These are phyloP conservation scores for Leishmania tropica DNA, from an alignment of 208 protist species.

Conservation along the genomic window DNA sequence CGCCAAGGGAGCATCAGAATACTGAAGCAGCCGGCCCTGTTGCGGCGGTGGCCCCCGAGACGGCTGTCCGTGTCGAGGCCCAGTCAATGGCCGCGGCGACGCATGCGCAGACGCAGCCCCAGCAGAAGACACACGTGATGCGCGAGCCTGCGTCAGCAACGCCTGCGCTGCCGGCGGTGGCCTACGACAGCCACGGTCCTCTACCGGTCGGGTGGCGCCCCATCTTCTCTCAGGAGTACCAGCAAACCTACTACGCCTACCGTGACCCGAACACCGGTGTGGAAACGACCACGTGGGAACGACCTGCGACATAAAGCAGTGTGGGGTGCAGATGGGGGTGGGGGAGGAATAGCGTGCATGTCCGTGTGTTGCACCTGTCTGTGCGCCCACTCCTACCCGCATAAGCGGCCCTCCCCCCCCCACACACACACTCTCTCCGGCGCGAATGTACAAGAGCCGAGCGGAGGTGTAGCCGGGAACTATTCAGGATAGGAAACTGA, in stretches of 20 bases:
- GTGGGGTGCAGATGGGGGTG: not conserved
- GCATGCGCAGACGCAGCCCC: not conserved
- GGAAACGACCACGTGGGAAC: constrained; percentile 71
- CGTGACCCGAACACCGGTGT: constrained; percentile 49
- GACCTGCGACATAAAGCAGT: constrained; percentile 11
- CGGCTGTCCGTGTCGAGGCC: not conserved
- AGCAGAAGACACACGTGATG: not conserved
- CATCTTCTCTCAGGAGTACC: constrained; percentile 72
- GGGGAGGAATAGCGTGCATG: not conserved
- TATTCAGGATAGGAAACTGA: not conserved
- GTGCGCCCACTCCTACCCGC: not conserved
- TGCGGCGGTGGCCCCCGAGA: not conserved
- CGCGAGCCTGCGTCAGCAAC: not conserved
- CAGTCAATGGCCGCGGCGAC: not conserved
- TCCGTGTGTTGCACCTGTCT: not conserved
- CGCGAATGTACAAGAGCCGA: not conserved
- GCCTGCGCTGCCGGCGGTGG: constrained; percentile 9
- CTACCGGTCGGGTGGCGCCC: constrained; percentile 66
- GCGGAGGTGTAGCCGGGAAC: not conserved
- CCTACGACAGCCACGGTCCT: constrained; percentile 25
- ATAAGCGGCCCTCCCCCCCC: not conserved
- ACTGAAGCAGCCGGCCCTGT: not conserved
- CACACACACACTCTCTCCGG: not conserved
- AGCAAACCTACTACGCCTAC: constrained; percentile 76
- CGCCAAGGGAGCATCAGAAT: not conserved